Conservation (phyloP, 2,329 filamentous ascomycete genomes). For the Parascedosporium putredinis region DNA sequence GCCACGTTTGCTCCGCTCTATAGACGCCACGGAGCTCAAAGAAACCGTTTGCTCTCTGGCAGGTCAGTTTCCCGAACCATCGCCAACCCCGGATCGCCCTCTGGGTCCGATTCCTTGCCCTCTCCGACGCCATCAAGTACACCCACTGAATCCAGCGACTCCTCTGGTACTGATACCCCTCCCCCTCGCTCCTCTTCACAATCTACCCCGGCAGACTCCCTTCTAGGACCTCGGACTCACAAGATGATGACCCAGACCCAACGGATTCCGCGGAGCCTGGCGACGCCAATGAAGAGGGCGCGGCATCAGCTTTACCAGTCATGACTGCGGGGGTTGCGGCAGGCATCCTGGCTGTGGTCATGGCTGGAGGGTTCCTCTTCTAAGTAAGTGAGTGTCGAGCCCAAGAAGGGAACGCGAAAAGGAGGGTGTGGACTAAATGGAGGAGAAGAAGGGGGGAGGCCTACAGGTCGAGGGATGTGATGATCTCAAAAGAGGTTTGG, state of each 20-base stretch:
- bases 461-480: not conserved
- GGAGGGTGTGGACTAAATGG: not conserved
- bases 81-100: not conserved
- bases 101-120: not conserved
- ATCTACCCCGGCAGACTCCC: not conserved
- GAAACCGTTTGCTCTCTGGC: slow-evolving; percentile 1
- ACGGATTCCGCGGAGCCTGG: not conserved
- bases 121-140: not conserved
- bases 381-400: not conserved
- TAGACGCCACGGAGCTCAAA: slow-evolving; percentile 3
- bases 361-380: not conserved
- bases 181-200: not conserved
- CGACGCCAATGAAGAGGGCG: not conserved
- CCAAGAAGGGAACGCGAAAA: not conserved
- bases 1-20: not conserved
- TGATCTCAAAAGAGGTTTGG: too few relatives aligned
- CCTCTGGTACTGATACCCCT: slow-evolving; percentile 1
- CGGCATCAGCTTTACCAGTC: not conserved
- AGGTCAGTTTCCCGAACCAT: slow-evolving; percentile 2
- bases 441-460: not conserved
- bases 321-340: not conserved
- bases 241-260: not conserved
- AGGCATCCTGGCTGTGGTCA: not conserved
- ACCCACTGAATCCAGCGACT: not conserved
- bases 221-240: not conserved